Evolutionary conservation across 2,329 filamentous ascomycete species (phyloP).

Genomic region (Sporothrix mexicana): DNA sequence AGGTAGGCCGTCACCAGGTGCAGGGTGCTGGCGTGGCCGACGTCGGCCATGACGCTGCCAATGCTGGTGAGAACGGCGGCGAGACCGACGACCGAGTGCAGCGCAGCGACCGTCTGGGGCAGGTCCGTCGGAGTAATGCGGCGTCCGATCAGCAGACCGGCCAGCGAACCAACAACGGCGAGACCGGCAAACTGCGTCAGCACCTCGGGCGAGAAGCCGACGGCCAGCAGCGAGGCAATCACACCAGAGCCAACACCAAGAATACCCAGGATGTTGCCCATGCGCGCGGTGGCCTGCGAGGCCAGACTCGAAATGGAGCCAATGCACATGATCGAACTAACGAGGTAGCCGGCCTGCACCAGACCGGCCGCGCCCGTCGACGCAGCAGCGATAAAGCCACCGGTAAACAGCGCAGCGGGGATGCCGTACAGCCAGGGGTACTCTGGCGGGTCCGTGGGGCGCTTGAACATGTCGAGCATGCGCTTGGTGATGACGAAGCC

Average conservation of each 20-base stretch:
- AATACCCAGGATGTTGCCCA: slow-evolving; percentile 85
- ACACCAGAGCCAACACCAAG: slow-evolving; percentile 84
- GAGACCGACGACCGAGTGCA: slow-evolving; percentile 89
- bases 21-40: slow-evolving; percentile 73
- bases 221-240: slow-evolving; percentile 79
- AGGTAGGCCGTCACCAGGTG: slow-evolving; percentile 87
- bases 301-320: slow-evolving; percentile 81
- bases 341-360: slow-evolving; percentile 85
- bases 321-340: slow-evolving; percentile 84
- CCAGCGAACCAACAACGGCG: slow-evolving; percentile 71
- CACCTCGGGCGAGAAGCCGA: slow-evolving; percentile 79
- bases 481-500: slow-evolving; percentile 91
- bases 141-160: slow-evolving; percentile 77
- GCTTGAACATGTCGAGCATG: slow-evolving; percentile 91
- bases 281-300: slow-evolving; percentile 80
- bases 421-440: slow-evolving; percentile 87
- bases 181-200: slow-evolving; percentile 80
- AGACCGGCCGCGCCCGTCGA: slow-evolving; percentile 82
- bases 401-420: slow-evolving; percentile 77
- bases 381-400: slow-evolving; percentile 79
- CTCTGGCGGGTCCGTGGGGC: slow-evolving; percentile 84
- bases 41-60: slow-evolving; percentile 79
- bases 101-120: slow-evolving; percentile 85
- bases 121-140: slow-evolving; percentile 87
- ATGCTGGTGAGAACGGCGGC: slow-evolving; percentile 88